Evolutionary conservation across 192 early-diverging fungal species (phyloP).

Genomic region (Funneliformis mosseae): DNA sequence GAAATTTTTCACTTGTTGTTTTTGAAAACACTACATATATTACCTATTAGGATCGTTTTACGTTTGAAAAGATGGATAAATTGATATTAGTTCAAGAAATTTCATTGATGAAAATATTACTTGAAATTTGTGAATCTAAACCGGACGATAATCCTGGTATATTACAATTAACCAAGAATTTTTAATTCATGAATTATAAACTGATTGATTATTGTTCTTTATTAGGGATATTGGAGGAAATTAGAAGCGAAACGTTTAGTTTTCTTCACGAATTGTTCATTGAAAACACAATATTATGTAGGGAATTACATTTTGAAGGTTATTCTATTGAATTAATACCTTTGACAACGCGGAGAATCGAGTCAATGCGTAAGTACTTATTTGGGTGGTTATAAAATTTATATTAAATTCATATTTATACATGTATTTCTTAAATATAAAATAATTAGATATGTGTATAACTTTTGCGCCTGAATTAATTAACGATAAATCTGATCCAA

Average conservation of each 20-base stretch:
- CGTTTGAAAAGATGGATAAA: conserved; percentile 47
- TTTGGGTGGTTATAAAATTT: neutral
- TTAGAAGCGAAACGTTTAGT: conserved; percentile 47
- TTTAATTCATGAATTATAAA: neutral
- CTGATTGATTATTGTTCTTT: neutral
- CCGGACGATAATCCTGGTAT: conserved; percentile 11
- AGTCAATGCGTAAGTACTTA: conserved; percentile 55
- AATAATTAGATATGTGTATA: neutral
- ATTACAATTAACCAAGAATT: neutral
- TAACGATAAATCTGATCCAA: neutral
- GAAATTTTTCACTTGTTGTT: neutral
- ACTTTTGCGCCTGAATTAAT: conserved; percentile 1
- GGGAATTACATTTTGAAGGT: conserved; percentile 64
- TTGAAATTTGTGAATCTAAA: conserved; percentile 45
- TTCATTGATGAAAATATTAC: conserved; percentile 54
- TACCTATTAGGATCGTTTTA: conserved; percentile 22
- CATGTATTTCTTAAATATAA: neutral
- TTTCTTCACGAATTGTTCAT: conserved; percentile 66
- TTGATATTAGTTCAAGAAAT: conserved; percentile 61
- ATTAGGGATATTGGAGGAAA: conserved; percentile 13
- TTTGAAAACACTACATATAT: neutral
- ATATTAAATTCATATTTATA: neutral
- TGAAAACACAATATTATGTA: conserved; percentile 55
- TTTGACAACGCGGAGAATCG: conserved; percentile 60
- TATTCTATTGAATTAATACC: conserved; percentile 55